Evolutionary conservation across 1,139 yeast genomes (phyloP).

Genomic region (Candida sanyaensis): DNA sequence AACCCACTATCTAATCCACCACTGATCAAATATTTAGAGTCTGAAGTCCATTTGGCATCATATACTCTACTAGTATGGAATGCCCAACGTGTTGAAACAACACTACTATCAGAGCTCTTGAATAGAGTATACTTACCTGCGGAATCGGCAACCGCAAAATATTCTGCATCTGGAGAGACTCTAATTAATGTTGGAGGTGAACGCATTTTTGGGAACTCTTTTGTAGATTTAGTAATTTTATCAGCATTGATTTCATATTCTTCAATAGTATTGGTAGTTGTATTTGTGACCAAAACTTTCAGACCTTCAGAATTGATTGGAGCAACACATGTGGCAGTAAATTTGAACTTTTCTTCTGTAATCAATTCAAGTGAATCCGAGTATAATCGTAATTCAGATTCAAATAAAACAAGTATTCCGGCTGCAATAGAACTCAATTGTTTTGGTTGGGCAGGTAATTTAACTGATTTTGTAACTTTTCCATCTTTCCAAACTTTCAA

Average conservation of each 20-base stretch:
- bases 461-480: conserved; percentile 24
- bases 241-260: conserved; percentile 24
- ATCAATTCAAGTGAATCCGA: conserved; percentile 23
- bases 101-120: conserved; percentile 51
- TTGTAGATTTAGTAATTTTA: conserved; percentile 13
- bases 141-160: conserved; percentile 82
- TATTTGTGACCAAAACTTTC: conserved; percentile 53
- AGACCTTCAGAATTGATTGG: conserved; percentile 23
- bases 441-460: conserved; percentile 66
- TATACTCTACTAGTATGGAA: conserved; percentile 86
- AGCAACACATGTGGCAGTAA: conserved; percentile 40
- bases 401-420: conserved; percentile 48
- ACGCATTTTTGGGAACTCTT: conserved; percentile 50
- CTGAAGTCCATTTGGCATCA: conserved; percentile 76
- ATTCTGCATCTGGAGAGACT: conserved; percentile 69
- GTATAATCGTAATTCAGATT: conserved; percentile 41
- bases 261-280: conserved; percentile 34
- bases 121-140: conserved; percentile 82
- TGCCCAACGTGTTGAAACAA: conserved; percentile 91
- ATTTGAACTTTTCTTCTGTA: conserved; percentile 27
- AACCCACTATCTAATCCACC: conserved; percentile 85
- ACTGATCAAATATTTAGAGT: conserved; percentile 70
- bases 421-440: conserved; percentile 38
- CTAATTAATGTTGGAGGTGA: conserved; percentile 64
- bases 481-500: conserved; percentile 47